Evolutionary conservation across 306 rosid genomes (phyloP).

Genomic region (Pterocarpus macrocarpus): DNA sequence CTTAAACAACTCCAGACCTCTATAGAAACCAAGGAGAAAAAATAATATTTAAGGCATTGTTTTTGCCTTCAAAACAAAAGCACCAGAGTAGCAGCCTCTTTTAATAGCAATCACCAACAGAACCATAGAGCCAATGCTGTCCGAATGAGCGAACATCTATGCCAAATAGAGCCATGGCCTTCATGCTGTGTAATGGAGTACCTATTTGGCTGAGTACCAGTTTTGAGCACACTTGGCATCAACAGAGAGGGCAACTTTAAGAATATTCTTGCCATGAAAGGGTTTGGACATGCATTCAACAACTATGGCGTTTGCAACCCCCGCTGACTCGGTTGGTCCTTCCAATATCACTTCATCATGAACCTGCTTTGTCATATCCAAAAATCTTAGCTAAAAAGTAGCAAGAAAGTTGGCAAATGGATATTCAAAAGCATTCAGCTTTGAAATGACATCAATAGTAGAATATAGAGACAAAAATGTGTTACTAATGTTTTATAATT

Average conservation of each 20-base stretch:
- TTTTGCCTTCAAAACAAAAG: slow-evolving; percentile 35
- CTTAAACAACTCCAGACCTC: slow-evolving; percentile 42
- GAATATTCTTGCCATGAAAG: slow-evolving; percentile 72
- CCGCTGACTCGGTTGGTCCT: slow-evolving; percentile 73
- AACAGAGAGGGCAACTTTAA: slow-evolving; percentile 81
- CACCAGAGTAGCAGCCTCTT: slow-evolving; percentile 27
- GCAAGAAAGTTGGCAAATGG: not conserved
- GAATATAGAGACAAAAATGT: too few relatives aligned
- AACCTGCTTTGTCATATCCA: slow-evolving; percentile 59
- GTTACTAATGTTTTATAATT: too few relatives aligned
- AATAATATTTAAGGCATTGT: not conserved
- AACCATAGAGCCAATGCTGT: slow-evolving; percentile 12
- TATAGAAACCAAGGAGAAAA: slow-evolving; percentile 31
- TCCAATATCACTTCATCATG: too few relatives aligned
- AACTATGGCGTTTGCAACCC: slow-evolving; percentile 79
- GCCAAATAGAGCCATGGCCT: slow-evolving; percentile 5
- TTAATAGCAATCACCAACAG: slow-evolving; percentile 17
- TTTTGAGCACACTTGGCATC: slow-evolving; percentile 91
- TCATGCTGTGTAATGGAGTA: not conserved
- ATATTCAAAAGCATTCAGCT: slow-evolving; percentile 1
- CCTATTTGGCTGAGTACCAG: slow-evolving; percentile 83
- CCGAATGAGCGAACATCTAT: slow-evolving; percentile 6
- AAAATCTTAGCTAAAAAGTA: slow-evolving; percentile 15
- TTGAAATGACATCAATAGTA: not conserved
- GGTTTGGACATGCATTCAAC: slow-evolving; percentile 91